phyloP scores from a whole-genome alignment of 2,329 filamentous ascomycete genomes.

The Penicillium sp. region DNA sequence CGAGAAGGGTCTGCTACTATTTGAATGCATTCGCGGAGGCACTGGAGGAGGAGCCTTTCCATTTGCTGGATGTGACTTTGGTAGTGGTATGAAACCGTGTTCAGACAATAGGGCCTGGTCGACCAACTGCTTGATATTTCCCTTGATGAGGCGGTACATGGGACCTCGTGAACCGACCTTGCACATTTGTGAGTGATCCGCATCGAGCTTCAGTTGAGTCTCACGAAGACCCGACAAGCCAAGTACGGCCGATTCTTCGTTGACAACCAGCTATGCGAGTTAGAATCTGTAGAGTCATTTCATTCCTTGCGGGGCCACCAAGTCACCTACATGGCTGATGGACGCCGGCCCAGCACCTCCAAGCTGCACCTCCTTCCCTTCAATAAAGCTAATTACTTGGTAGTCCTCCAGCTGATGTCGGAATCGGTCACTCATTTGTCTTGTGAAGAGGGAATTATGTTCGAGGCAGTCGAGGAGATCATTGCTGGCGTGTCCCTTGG shows the following conservation, averaged over 20 bases:
- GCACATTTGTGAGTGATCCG: constrained; percentile 38
- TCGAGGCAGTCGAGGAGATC: constrained; percentile 30
- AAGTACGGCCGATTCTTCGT: constrained; percentile 37
- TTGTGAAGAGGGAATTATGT: constrained; percentile 31
- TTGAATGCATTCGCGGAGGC: constrained; percentile 28
- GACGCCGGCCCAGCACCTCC: constrained; percentile 30
- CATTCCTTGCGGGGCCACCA: no score
- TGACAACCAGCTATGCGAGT: constrained; percentile 31
- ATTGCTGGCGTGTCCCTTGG: constrained; percentile 32
- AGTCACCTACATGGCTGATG: constrained; percentile 28
- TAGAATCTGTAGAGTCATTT: background rate
- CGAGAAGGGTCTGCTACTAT: constrained; percentile 28
- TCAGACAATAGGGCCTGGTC: constrained; percentile 31
- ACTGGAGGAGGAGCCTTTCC: constrained; percentile 22
- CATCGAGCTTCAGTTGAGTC: constrained; percentile 36
- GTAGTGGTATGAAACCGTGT: constrained; percentile 30
- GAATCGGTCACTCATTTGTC: constrained; percentile 33
- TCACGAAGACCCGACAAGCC: constrained; percentile 34
- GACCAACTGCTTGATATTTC: constrained; percentile 34
- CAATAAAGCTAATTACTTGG: constrained; percentile 34
- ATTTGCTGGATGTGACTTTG: constrained; percentile 8
- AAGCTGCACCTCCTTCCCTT: constrained; percentile 32
- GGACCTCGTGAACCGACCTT: constrained; percentile 29
- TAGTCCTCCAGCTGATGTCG: constrained; percentile 36
- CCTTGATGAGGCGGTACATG: constrained; percentile 33